phyloP scores from a whole-genome alignment of 2,329 filamentous ascomycete genomes.

The Passalora sequoiae region DNA sequence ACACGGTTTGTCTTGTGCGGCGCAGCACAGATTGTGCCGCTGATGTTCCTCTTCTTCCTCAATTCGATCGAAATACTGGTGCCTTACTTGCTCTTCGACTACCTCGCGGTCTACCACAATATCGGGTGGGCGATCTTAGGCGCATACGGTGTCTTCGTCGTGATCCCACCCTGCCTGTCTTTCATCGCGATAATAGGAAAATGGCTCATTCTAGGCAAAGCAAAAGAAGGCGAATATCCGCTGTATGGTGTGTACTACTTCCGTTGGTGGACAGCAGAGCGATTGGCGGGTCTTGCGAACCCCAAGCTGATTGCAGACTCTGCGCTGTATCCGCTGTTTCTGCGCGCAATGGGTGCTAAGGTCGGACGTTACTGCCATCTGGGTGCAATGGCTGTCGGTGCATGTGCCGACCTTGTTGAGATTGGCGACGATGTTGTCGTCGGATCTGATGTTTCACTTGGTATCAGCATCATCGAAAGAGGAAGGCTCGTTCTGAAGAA shows the following conservation, averaged over 20 bases:
- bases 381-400: conserved; percentile 20
- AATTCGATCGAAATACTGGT: conserved; percentile 23
- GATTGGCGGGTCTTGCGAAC: conserved; percentile 17
- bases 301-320: conserved; percentile 22
- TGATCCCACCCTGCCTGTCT: conserved; percentile 10
- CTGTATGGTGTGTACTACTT: conserved; percentile 57
- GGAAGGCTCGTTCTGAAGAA: conserved; percentile 24
- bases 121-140: conserved; percentile 20
- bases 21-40: conserved; percentile 20
- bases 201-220: conserved; percentile 52
- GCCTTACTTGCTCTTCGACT: conserved; percentile 24
- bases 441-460: conserved; percentile 20
- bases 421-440: conserved; percentile 26
- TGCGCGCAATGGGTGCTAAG: conserved; percentile 23
- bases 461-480: conserved; percentile 22
- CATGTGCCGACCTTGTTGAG: conserved; percentile 22
- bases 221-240: conserved; percentile 50
- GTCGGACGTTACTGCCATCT: conserved; percentile 23
- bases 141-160: conserved; percentile 22
- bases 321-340: conserved; percentile 17
- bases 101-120: conserved; percentile 7
- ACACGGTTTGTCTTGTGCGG: conserved; percentile 21
- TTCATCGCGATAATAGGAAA: conserved; percentile 47
- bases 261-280: conserved; percentile 50
- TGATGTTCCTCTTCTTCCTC: conserved; percentile 24